Conservation (phyloP, 257 asterid species). For the Solanum ahanhuiri region DNA sequence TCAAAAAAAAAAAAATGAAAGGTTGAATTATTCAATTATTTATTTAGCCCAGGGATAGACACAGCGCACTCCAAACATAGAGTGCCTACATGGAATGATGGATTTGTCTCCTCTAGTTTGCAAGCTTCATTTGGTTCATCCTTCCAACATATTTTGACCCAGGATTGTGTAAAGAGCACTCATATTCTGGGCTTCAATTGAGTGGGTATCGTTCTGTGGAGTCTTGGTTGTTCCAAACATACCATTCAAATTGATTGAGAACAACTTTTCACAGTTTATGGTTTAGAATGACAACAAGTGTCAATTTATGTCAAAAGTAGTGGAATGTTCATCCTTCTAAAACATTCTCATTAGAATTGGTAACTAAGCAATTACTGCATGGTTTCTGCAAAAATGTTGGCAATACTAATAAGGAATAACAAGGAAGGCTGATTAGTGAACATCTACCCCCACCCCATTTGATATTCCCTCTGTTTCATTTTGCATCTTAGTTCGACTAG, state of each 20-base stretch:
- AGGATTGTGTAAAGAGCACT: background rate
- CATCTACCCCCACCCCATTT: background rate
- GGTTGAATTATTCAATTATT: background rate
- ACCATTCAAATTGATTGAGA: background rate
- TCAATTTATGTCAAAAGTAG: background rate
- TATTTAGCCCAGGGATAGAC: background rate
- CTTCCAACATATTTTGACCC: background rate
- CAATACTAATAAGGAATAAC: background rate
- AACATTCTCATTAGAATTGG: background rate
- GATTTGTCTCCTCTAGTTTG: background rate
- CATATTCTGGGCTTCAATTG: background rate
- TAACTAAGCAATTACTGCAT: background rate
- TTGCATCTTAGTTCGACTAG: background rate
- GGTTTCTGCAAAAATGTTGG: background rate
- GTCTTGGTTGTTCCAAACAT: background rate
- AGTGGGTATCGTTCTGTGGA: background rate
- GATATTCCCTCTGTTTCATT: background rate
- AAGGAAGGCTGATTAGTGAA: background rate
- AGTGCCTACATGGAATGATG: background rate
- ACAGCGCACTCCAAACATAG: background rate
- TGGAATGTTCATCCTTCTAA: background rate
- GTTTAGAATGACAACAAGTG: background rate
- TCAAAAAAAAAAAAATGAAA: too few species aligned
- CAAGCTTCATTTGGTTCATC: background rate
- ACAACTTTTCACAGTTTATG: background rate